Evolutionary conservation across 306 rosid species (phyloP).

Genomic region (Vigna unguiculata): DNA sequence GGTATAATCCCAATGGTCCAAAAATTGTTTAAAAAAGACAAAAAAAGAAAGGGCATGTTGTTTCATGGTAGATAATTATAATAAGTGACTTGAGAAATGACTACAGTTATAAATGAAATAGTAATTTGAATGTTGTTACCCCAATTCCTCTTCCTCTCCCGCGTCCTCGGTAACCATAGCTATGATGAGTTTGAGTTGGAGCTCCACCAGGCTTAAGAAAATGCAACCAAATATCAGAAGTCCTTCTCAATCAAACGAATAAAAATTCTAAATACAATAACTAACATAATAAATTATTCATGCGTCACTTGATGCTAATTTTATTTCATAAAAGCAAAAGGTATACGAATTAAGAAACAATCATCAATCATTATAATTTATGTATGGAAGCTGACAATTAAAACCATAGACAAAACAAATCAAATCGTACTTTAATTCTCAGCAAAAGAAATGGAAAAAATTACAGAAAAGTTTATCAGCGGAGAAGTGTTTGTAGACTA

Average conservation of each 20-base stretch:
- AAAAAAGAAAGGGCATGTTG: not conserved
- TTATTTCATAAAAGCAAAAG: slow-evolving; percentile 20
- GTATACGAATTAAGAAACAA: not conserved
- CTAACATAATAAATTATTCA: not conserved
- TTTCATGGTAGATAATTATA: not conserved
- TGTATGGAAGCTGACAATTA: slow-evolving; percentile 11
- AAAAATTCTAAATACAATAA: not conserved
- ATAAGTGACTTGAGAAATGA: not conserved
- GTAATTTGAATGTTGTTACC: slow-evolving; percentile 60
- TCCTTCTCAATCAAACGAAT: not conserved
- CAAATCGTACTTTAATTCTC: slow-evolving; percentile 25
- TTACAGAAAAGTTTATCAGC: not conserved
- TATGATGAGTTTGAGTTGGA: slow-evolving; percentile 55
- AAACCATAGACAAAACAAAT: slow-evolving; percentile 28
- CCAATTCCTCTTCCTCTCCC: slow-evolving; percentile 81
- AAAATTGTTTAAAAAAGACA: too few relatives aligned
- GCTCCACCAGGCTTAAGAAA: slow-evolving; percentile 69
- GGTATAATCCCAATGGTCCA: too few relatives aligned
- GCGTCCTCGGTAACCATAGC: slow-evolving; percentile 71
- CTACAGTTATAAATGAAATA: not conserved
- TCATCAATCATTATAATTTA: slow-evolving; percentile 38
- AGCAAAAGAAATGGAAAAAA: not conserved
- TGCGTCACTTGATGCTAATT: not conserved
- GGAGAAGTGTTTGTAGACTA: not conserved
- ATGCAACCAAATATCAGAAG: slow-evolving; percentile 41